Conservation (phyloP, 2,329 filamentous ascomycete genomes). For the Paraconiothyrium brasiliense region DNA sequence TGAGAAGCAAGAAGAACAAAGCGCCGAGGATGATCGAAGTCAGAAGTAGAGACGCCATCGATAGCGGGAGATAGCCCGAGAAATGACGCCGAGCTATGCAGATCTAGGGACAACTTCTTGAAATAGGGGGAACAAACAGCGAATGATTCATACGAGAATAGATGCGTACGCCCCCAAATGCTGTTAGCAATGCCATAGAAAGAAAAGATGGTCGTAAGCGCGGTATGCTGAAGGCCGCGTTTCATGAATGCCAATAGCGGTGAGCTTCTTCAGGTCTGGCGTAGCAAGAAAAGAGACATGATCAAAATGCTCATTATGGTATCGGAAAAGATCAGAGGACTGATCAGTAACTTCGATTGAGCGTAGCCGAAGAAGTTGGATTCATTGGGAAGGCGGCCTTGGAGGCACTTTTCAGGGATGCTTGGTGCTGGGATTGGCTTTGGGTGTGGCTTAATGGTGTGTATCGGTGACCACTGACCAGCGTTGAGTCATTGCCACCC, state of each 20-base stretch:
- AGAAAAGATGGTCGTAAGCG: neutral
- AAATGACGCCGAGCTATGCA: constrained; percentile 5
- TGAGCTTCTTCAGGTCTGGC: neutral
- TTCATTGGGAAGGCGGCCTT: constrained; percentile 15
- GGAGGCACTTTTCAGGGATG: constrained; percentile 22
- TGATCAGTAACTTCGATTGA: constrained; percentile 28
- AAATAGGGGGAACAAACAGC: neutral
- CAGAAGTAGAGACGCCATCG: neutral
- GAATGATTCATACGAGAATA: neutral
- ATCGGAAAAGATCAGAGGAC: neutral
- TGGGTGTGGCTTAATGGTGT: constrained; percentile 21
- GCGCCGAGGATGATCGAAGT: neutral
- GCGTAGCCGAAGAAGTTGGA: constrained; percentile 26
- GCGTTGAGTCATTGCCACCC: constrained; percentile 36
- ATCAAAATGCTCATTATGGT: neutral
- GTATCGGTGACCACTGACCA: constrained; percentile 55
- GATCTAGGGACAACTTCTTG: neutral
- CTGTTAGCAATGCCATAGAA: constrained; percentile 1
- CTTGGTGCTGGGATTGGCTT: constrained; percentile 12
- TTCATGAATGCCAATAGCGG: neutral
- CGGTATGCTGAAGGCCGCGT: too few relatives aligned
- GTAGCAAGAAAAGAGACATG: neutral
- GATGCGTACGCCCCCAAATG: constrained; percentile 7
- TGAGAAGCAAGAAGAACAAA: neutral
- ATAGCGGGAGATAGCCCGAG: neutral